Percentiles rank a stretch among this genome's conserved stretches.
Conservation (phyloP, 2,329 filamentous ascomycete species). For the Aspergillus puulaauensis region DNA sequence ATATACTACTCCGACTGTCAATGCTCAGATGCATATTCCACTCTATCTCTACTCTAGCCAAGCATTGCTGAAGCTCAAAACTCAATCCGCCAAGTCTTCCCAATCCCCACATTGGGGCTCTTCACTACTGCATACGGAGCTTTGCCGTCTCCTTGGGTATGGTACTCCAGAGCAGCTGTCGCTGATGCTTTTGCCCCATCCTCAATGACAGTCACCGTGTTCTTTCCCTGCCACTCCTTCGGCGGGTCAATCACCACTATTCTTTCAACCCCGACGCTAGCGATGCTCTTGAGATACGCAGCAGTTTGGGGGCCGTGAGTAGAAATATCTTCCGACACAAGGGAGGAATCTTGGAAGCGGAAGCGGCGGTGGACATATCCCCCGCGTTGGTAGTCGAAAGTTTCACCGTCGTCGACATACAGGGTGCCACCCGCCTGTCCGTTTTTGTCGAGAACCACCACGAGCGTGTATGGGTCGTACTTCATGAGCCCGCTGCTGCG, state of each 20-base stretch:
- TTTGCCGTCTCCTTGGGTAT: conserved; percentile 52
- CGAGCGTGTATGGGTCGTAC: conserved; percentile 91
- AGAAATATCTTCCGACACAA: conserved; percentile 71
- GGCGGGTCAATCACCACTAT: conserved; percentile 81
- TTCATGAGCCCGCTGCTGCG: conserved; percentile 86
- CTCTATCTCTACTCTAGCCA: conserved; percentile 1
- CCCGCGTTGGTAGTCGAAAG: conserved; percentile 80
- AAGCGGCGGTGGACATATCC: conserved; percentile 88
- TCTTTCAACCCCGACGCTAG: conserved; percentile 75
- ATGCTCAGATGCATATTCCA: background rate
- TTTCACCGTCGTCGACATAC: conserved; percentile 92
- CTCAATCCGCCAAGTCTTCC: conserved; percentile 63
- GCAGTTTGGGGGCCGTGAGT: conserved; percentile 63
- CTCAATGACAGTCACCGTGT: conserved; percentile 52
- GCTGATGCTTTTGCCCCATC: conserved; percentile 45
- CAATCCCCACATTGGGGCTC: conserved; percentile 62
- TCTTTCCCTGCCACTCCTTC: conserved; percentile 65
- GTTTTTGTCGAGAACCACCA: conserved; percentile 68
- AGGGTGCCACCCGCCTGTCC: conserved; percentile 77
- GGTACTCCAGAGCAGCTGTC: conserved; percentile 59
- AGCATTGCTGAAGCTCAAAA: conserved; percentile 37
- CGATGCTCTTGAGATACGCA: conserved; percentile 77
- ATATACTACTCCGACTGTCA: background rate
- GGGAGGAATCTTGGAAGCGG: conserved; percentile 57
- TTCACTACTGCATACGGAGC: conserved; percentile 65